Percentiles rank a stretch among this genome's conserved stretches.
Conservation (phyloP, 2,329 filamentous ascomycete species). For the Apiospora phragmitis region DNA sequence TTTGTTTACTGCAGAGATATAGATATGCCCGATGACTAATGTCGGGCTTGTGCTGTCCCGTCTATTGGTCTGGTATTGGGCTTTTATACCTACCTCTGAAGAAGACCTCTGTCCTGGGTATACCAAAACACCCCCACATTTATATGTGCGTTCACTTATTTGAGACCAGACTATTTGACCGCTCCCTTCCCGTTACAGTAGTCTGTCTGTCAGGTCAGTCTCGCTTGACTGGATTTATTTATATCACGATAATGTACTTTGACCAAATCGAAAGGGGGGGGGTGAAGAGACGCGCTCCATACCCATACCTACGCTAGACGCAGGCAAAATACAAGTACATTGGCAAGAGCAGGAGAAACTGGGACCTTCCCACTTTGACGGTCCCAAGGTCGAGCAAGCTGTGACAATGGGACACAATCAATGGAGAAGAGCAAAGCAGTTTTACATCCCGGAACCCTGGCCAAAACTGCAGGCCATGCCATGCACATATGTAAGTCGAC, state of each 20-base stretch:
- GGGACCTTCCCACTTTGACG: not conserved
- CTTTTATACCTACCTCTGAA: no score
- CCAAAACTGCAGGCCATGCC: conserved; percentile 6
- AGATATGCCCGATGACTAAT: not conserved
- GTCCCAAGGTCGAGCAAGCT: conserved; percentile 1
- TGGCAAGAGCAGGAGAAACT: not conserved
- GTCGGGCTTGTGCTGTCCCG: not conserved
- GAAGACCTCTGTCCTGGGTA: not conserved
- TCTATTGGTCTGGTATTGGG: not conserved
- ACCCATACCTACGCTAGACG: not conserved
- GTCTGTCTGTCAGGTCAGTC: not conserved
- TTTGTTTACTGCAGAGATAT: not conserved
- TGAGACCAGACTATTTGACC: not conserved
- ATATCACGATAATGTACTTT: not conserved
- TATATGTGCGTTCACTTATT: not conserved
- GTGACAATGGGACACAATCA: conserved; percentile 5
- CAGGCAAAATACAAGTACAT: not conserved
- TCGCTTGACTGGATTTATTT: not conserved
- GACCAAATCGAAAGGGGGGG: not conserved
- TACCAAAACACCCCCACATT: not conserved
- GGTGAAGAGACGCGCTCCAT: not conserved
- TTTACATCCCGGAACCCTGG: conserved; percentile 11
- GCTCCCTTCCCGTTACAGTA: not conserved
- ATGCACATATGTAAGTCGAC: conserved; percentile 4
- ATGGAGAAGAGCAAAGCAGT: conserved; percentile 1